Evolutionary conservation across 2,329 filamentous ascomycete genomes (phyloP), one percentile per base, ranked within the genome.

Genomic region (Neonectria punicea): DNA sequence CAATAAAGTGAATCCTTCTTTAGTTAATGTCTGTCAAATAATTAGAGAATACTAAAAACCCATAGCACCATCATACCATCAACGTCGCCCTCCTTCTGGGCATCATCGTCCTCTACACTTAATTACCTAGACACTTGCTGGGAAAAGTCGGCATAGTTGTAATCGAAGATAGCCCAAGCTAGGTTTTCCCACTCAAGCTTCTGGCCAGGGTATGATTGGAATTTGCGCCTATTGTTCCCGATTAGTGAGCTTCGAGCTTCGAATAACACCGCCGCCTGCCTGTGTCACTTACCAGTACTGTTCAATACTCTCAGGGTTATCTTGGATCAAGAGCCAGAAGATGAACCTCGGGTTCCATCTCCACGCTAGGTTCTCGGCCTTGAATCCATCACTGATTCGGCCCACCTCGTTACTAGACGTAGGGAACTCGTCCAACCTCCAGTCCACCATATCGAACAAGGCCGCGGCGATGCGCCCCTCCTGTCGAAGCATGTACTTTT

Each of bases 111-210:
- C 46, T n/a, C 18, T 36, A 14, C 4, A 36, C 8, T 9, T 49
- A 11, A 4, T 3, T 6, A 11, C 5, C 8, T 11, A 10, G 6
- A 32, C 28, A 9, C 25, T 25, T 50, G 47, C 16, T 50, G 47
- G 16, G 16, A 14, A 44, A 55, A 55, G n/a, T 55, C 53, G 25
- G 25, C 53, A 20, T 44, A 55, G 22, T 55, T 55, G 39, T 44
- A 55, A 30, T 43, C 36, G 25, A 55, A 55, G 11, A 55, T 18
- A 30, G 53, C 36, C 39, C 25, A 44, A 3, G 39, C 36, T 3
- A 18, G 25, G 4, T 44, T 22, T 43, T 43, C 53, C 39, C 36
- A 43, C 8, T 55, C 53, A 13, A 16, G 32, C 28, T 11, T 50
- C 47, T 50, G 28, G 20, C 16, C 47, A 32, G 47, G 47, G 9